Base-by-base conservation (phyloP, 805 yeast species). In the Lipomyces oligophaga region DNA sequence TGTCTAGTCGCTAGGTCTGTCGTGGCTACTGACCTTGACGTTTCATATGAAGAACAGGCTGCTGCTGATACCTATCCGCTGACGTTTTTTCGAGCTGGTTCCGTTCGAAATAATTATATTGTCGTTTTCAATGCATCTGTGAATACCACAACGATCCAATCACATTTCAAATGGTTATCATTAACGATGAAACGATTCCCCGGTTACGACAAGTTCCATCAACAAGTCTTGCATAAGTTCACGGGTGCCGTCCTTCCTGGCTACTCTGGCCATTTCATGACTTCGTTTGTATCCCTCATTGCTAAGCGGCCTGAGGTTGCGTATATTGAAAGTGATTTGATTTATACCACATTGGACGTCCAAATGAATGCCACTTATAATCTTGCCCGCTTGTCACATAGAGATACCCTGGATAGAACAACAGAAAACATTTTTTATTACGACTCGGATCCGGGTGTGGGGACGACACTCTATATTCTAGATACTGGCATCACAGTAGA, bases 401-500 rank as follows among this genome's bases (percentile, higher is more conserved):
- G 55, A 11, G 43, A 38, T 21, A 16, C 35, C 5, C 32, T 51
- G 25, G 42, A 43, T 3, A 30, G 18, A 16, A 37, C 21, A 19
- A 43, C 49, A 4, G 20, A 18, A 6, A 22, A 18, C 18, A 5
- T 6, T 20, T 50, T 24, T 34, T 18, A 19, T 13, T 52, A 40
- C 16, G 51, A 44, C 28, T 26, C 43, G 21, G 16, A 52, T 15
- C 56, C 56, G 11, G 56, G 56, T 5, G 19, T 25, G 11, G 54
- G 50, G 1, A 42, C 32, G 24, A 52, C 50, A 15, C 77, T 95
- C 5, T 88, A 88, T 60, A 82, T 89, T 55, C 80, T 88, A 60
- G 97, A 88, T 67, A 87, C 96, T 19, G 97, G 97, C 69, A 75
- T 89, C 62, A 79, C 81, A 58, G 73, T 80, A 41, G 69, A 75